Base-by-base conservation (phyloP, 129 eudicot species). In the Arctium minus region DNA sequence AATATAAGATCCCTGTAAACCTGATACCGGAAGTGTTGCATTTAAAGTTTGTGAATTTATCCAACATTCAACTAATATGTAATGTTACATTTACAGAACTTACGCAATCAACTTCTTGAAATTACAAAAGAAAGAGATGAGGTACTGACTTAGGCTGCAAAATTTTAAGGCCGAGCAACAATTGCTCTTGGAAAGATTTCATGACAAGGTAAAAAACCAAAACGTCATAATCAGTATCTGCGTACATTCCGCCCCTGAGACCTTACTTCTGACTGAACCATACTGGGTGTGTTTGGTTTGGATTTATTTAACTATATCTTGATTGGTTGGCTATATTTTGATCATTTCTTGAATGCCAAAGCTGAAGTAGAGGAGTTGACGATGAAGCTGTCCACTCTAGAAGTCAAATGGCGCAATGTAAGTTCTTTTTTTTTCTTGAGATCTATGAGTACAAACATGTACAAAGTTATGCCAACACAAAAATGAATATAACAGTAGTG, bases 341-440 rank as follows among this genome's bases (percentile, higher is more conserved):
- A 44, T 11, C 85, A 93, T 96, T 81, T 88, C 8, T 62, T 67
- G 79, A 81, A 72, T 39, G 79, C 82, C 48, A 84, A 89, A 72
- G 73, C 86, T 64, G 90, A 89, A 73, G 85, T 90, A 30, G 86
- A 91, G 84, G 85, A 88, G 77, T 90, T 89, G 81, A 86, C 72
- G 6, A 56, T 15, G 79, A 88, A 76, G 79, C 78, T 88, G 65
- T 74, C 90, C 33, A 84, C 77, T 6, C 44, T 93, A 85, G 94
- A 91, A 75, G 81, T 56, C 75, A 88, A 86, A 75, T 85, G 53
- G 81, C 97, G 75, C 81, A 68, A 56, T 11, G 94, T 93, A 86
- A 89, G 91, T 29, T 76, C 78, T n/a, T 72, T 22, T 72, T 22
- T 22, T 22, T 85, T 53, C 71, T 70, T 64, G n/a, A 13, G 30